Conservation (phyloP, 1,284 basidiomycete species). For the Puccinia brachypodii region DNA sequence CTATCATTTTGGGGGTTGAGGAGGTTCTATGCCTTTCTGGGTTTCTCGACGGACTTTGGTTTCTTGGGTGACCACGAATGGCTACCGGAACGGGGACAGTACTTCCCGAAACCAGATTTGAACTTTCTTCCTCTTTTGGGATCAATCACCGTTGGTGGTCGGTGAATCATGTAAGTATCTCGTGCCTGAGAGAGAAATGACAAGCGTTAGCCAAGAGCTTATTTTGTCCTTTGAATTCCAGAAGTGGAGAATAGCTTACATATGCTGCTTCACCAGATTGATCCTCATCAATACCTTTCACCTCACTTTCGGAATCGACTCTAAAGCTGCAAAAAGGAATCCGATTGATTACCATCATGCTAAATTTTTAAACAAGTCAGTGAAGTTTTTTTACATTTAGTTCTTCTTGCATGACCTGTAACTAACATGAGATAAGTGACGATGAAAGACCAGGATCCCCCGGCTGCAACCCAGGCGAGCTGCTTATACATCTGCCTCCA, state of each 20-base stretch:
- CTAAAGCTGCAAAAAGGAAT: conserved; percentile 73
- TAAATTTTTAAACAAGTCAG: not conserved
- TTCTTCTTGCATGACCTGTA: conserved; percentile 9
- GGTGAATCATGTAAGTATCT: not conserved
- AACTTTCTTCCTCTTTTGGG: not conserved
- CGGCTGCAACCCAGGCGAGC: conserved; percentile 74
- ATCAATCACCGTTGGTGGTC: conserved; percentile 16
- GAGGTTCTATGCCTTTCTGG: not conserved
- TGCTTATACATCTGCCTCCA: conserved; percentile 79
- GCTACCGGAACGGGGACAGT: not conserved
- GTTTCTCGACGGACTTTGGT: conserved; percentile 8
- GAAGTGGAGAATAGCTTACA: conserved; percentile 28
- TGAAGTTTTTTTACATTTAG: conserved; percentile 58
- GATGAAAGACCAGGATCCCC: conserved; percentile 63
- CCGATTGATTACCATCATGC: conserved; percentile 68
- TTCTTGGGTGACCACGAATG: conserved; percentile 1
- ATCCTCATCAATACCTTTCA: conserved; percentile 76
- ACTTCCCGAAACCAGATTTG: conserved; percentile 13
- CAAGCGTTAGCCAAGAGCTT: not conserved
- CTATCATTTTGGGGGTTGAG: not conserved
- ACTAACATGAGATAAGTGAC: conserved; percentile 62
- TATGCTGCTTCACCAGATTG: conserved; percentile 64
- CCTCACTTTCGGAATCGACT: conserved; percentile 73
- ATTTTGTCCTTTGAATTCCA: not conserved
- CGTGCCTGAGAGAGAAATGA: not conserved